Evolutionary conservation across 768 basidiomycete species (phyloP).

Genomic region (Macrocybe gigantea): DNA sequence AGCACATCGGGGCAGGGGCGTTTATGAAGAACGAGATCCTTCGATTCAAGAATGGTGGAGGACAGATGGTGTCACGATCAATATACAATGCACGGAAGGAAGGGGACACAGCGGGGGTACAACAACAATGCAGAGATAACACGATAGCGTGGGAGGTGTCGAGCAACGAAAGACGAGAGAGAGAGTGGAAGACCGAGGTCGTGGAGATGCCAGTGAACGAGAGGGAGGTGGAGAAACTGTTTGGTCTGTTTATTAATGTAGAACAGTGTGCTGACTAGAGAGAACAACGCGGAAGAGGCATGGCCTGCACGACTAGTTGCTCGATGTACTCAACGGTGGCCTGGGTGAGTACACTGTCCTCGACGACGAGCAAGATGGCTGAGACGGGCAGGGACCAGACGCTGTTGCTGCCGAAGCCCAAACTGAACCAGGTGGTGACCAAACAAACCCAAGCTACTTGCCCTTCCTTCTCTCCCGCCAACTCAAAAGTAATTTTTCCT

Average conservation of each 20-base stretch:
- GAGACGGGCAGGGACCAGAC: conserved; percentile 16
- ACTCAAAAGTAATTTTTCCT: conserved; percentile 45
- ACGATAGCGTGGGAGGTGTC: neutral
- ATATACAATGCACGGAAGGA: too few species aligned
- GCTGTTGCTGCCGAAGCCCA: conserved; percentile 46
- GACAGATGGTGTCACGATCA: too few species aligned
- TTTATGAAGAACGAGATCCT: conserved; percentile 12
- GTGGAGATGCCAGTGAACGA: neutral
- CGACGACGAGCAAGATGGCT: conserved; percentile 3
- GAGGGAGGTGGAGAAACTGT: conserved; percentile 24
- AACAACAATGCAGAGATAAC: too few species aligned
- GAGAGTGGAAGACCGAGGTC: conserved; percentile 1
- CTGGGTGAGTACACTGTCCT: conserved; percentile 22
- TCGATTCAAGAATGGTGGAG: conserved; percentile 3
- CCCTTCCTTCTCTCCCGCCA: conserved; percentile 47
- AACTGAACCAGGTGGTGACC: conserved; percentile 34
- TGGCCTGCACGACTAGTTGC: neutral
- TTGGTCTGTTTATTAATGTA: conserved; percentile 33
- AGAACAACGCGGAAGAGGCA: neutral
- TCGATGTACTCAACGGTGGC: conserved; percentile 6
- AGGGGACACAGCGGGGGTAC: too few species aligned
- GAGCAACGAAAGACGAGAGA: neutral
- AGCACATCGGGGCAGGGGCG: conserved; percentile 7
- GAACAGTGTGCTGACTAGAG: conserved; percentile 21
- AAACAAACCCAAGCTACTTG: conserved; percentile 47